Conservation (phyloP, 1,284 basidiomycete species). For the Puccinia hordei region DNA sequence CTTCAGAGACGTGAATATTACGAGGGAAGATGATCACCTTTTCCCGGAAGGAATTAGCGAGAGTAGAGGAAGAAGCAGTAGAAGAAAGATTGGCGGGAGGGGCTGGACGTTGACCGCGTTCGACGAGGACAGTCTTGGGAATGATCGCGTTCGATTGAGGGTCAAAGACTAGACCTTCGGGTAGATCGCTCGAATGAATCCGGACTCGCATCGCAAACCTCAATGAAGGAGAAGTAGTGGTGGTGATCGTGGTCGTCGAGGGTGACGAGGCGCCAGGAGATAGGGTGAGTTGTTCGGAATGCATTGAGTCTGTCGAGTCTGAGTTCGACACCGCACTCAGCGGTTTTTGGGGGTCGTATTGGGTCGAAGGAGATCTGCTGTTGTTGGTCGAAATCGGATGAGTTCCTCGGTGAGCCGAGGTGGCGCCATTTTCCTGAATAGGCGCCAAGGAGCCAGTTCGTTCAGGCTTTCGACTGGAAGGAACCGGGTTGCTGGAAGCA, state of each 20-base stretch:
- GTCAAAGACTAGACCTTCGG: slow-evolving; percentile 90
- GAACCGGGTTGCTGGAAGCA: background rate
- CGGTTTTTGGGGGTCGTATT: background rate
- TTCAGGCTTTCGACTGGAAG: slow-evolving; percentile 35
- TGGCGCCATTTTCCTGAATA: slow-evolving; percentile 23
- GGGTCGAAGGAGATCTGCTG: background rate
- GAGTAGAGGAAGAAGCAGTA: slow-evolving; percentile 64
- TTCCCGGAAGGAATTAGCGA: slow-evolving; percentile 65
- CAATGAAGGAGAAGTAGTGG: slow-evolving; percentile 72
- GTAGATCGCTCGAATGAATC: slow-evolving; percentile 83
- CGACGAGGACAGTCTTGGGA: slow-evolving; percentile 64
- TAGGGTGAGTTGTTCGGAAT: slow-evolving; percentile 63
- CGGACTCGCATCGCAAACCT: slow-evolving; percentile 82
- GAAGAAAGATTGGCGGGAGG: slow-evolving; percentile 57
- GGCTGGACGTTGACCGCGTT: slow-evolving; percentile 61
- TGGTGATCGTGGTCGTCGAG: slow-evolving; percentile 60
- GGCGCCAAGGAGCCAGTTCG: slow-evolving; percentile 27
- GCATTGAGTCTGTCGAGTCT: slow-evolving; percentile 62
- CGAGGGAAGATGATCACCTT: slow-evolving; percentile 85
- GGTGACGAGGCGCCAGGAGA: slow-evolving; percentile 64
- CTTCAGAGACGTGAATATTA: slow-evolving; percentile 92
- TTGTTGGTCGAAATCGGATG: slow-evolving; percentile 2
- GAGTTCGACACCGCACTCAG: slow-evolving; percentile 3
- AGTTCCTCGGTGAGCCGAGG: slow-evolving; percentile 1
- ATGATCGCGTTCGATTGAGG: slow-evolving; percentile 86